A percentile compares a stretch with the other conserved stretches of the same genome.
Evolutionary conservation across 2,329 filamentous ascomycete genomes (phyloP).

Genomic region (Xylariaceae sp.): DNA sequence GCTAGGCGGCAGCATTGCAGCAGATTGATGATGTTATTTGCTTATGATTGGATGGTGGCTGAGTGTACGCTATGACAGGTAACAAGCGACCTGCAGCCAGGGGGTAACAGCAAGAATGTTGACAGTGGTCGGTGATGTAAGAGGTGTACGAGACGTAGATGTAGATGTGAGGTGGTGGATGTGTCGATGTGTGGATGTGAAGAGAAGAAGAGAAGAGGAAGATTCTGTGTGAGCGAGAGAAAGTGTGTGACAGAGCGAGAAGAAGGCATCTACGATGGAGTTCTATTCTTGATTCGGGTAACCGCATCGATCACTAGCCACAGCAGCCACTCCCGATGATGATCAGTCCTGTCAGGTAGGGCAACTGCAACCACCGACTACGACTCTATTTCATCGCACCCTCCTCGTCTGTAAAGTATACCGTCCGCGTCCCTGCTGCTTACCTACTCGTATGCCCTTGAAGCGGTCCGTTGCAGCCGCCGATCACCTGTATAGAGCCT

Average conservation of each 20-base stretch:
- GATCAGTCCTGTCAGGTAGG: background rate
- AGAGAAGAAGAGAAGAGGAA: background rate
- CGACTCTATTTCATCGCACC: too few species aligned
- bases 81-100: conserved; percentile 5
- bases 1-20: conserved; percentile 6
- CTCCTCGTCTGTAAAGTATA: too few species aligned
- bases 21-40: conserved; percentile 1
- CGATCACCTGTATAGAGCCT: too few species aligned
- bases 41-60: conserved; percentile 7
- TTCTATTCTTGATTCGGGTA: background rate
- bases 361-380: too few species aligned
- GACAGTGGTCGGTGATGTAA: background rate
- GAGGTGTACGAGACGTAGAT: background rate
- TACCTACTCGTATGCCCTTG: too few species aligned
- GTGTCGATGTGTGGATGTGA: background rate
- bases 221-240: too few species aligned
- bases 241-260: too few species aligned
- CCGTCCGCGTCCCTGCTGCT: too few species aligned
- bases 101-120: background rate
- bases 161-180: background rate
- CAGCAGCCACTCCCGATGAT: background rate
- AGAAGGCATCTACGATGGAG: background rate
- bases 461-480: too few species aligned
- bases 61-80: background rate
- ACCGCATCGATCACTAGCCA: background rate